Evolutionary conservation across 108 stramenopile species (phyloP).

Genomic region (Nitzschia sp.): DNA sequence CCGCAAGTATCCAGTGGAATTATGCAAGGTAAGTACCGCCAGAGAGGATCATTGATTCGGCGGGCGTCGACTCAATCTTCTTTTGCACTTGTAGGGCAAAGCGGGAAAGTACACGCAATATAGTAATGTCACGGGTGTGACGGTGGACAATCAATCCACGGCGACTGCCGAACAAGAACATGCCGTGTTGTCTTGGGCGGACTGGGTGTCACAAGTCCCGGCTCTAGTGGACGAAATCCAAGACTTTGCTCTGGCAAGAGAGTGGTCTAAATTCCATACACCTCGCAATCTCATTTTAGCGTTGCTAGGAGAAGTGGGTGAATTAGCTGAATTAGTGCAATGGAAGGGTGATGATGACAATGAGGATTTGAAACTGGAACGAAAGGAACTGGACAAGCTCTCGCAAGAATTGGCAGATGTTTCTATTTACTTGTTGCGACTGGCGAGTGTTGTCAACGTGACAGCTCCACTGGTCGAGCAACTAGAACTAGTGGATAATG

Average conservation of each 20-base stretch:
- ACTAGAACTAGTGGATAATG: background rate
- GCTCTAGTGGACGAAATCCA: constrained; percentile 39
- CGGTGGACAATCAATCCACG: constrained; percentile 70
- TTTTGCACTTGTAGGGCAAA: constrained; percentile 39
- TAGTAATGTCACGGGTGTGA: constrained; percentile 77
- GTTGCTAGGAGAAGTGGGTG: constrained; percentile 89
- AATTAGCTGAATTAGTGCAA: constrained; percentile 90
- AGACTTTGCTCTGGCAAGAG: constrained; percentile 65
- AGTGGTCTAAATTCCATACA: constrained; percentile 82
- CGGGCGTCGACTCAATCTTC: background rate
- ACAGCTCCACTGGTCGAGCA: background rate
- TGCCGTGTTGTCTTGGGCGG: background rate
- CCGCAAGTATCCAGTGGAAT: constrained; percentile 84
- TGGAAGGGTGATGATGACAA: constrained; percentile 69
- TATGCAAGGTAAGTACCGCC: constrained; percentile 60
- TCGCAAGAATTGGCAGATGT: constrained; percentile 94
- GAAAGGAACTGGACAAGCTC: constrained; percentile 61
- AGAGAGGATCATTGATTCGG: background rate
- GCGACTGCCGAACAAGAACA: background rate
- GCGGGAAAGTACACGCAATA: constrained; percentile 83
- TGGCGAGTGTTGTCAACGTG: constrained; percentile 69
- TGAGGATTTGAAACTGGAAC: background rate
- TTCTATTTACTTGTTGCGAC: constrained; percentile 84
- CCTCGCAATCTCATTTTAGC: constrained; percentile 88
- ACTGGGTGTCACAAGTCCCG: background rate